Evolutionary conservation across 768 basidiomycete species (phyloP).

Genomic region (Termitomyces sp.): DNA sequence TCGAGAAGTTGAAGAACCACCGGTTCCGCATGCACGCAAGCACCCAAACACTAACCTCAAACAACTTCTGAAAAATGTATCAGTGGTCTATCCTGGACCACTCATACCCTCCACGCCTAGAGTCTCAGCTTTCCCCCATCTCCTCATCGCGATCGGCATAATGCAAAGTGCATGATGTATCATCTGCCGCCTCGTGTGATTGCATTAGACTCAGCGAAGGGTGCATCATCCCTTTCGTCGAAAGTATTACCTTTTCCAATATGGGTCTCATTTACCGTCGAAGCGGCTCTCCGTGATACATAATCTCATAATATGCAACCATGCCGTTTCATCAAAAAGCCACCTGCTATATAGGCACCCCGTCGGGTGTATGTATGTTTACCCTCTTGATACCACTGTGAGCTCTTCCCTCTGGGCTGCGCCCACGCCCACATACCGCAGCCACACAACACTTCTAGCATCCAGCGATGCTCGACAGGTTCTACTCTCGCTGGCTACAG

Average conservation of each 20-base stretch:
- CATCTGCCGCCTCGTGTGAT: background rate
- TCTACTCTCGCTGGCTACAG: constrained; percentile 20
- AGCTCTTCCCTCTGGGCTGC: background rate
- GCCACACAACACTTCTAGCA: background rate
- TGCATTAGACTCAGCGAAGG: background rate
- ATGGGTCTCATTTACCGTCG: background rate
- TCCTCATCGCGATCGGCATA: background rate
- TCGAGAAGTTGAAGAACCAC: background rate
- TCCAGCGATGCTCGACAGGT: constrained; percentile 17
- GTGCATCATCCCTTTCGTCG: background rate
- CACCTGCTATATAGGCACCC: background rate
- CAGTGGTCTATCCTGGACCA: background rate
- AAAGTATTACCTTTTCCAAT: background rate
- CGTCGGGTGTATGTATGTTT: background rate
- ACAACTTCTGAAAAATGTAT: background rate
- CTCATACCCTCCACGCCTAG: background rate
- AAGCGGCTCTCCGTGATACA: background rate
- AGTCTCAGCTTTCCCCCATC: background rate
- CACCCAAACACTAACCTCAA: background rate
- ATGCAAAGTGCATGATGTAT: background rate
- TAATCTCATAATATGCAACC: background rate
- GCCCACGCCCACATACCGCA: background rate
- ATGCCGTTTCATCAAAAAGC: background rate
- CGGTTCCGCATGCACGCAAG: background rate
- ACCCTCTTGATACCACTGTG: background rate